phyloP scores from a whole-genome alignment of 2,329 filamentous ascomycete genomes.

The Phialophora expanda region DNA sequence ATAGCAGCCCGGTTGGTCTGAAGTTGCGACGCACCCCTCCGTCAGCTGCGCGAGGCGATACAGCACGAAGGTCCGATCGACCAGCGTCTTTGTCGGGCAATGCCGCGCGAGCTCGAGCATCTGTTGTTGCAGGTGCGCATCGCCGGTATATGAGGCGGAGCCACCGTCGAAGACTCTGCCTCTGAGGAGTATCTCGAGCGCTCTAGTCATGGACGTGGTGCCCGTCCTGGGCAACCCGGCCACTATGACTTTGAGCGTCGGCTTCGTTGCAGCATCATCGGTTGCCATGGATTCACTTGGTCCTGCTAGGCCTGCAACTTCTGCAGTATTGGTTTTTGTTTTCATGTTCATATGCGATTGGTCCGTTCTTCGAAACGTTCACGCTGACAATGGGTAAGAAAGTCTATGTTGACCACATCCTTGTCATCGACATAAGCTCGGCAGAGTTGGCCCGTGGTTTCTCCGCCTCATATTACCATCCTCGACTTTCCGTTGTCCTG shows the following conservation, averaged over 20 bases:
- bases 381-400: not conserved
- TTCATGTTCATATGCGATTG: not conserved
- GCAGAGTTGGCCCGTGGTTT: not conserved
- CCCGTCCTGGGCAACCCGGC: constrained; percentile 17
- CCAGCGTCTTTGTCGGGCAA: constrained; percentile 14
- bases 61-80: constrained; percentile 14
- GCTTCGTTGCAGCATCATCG: not conserved
- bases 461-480: not conserved
- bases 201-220: constrained; percentile 17
- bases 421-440: not conserved
- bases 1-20: constrained; percentile 15
- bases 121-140: constrained; percentile 7
- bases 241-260: constrained; percentile 11
- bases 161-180: constrained; percentile 16
- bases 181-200: constrained; percentile 12
- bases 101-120: constrained; percentile 16
- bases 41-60: constrained; percentile 15
- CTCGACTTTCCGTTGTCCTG: not conserved
- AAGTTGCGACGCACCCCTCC: constrained; percentile 12
- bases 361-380: not conserved
- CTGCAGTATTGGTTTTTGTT: not conserved
- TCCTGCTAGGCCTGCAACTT: not conserved
- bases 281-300: not conserved
- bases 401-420: not conserved
- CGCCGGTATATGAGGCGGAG: not conserved